Conservation (phyloP, 2,329 filamentous ascomycete genomes). For the Colletotrichum musae region DNA sequence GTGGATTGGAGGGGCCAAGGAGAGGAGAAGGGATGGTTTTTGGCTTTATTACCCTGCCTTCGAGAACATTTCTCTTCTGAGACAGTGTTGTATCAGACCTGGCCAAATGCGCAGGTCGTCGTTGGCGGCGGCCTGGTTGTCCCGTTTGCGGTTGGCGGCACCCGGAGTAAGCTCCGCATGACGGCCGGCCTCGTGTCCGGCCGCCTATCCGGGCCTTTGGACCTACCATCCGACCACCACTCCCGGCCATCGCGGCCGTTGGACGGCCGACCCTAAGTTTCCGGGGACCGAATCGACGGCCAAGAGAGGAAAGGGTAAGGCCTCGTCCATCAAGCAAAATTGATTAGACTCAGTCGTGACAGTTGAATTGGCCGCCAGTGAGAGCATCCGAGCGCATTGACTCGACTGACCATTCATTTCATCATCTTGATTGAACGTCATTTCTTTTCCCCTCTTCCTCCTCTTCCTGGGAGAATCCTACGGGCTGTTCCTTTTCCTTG, state of each 20-base stretch:
- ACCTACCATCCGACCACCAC: too few relatives aligned
- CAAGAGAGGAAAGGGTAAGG: too few relatives aligned
- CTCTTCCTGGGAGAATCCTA: background rate
- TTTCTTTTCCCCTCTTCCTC: conserved; percentile 12
- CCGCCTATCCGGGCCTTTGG: too few relatives aligned
- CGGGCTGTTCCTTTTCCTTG: background rate
- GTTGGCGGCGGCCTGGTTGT: background rate
- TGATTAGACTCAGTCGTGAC: background rate
- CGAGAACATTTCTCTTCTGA: conserved; percentile 14
- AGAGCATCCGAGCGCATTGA: conserved; percentile 3
- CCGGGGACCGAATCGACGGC: too few relatives aligned
- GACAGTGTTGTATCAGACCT: background rate
- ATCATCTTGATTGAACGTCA: conserved; percentile 21
- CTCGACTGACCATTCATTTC: conserved; percentile 15
- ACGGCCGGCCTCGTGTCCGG: too few relatives aligned
- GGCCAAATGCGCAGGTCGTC: background rate
- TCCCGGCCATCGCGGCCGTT: too few relatives aligned
- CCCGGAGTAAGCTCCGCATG: too few relatives aligned
- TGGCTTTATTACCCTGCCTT: conserved; percentile 6
- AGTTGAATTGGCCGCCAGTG: background rate
- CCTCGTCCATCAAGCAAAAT: too few relatives aligned
- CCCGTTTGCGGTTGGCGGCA: background rate
- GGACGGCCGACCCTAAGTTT: too few relatives aligned
- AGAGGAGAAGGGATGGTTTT: conserved; percentile 16
- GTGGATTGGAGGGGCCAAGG: background rate